Base-by-base conservation (phyloP, 2,329 filamentous ascomycete genomes). In the Cladorrhinum sp. region DNA sequence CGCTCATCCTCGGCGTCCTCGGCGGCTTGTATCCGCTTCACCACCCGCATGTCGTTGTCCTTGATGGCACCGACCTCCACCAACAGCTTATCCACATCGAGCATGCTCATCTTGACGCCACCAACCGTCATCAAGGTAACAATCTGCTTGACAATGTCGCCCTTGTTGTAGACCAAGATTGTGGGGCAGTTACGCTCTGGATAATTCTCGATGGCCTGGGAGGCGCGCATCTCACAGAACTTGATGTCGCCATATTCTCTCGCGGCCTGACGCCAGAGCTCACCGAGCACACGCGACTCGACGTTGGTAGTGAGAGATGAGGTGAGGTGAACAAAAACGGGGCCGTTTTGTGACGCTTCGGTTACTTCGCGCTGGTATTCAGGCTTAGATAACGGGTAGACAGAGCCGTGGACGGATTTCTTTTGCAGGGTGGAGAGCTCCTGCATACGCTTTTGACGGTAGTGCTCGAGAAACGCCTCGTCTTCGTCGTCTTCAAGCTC, bases 401-500 rank as follows among this genome's bases (percentile, higher is more conserved):
- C 95, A 70, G 88, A 88, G 73, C 95, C 95, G 76, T 96, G 91
- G 23, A 94, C 77, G 6, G 90, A 88, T 64, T 91, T 90, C 69
- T 89, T 86, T 62, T 88, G 86, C 55, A 98, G 80, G 1, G 80
- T 85, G 58, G 85, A 86, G 51, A 99, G 78, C 76, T 99, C 95
- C 52, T 86, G 85, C 76, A 98, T 85, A 62, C 95, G 90, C 73
- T 96, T 93, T 73, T 94, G 86, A 9, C 92, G 85, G 74, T 99
- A 99, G 66, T 86, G 82, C 67, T 96, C 89, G 6, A 99, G 80
- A 68, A 99, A 98, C 1, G 82, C 88, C 60, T 97, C 95, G 69
- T 99, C 95, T 75, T 99, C 95, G 20, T 96, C 87, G 68, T 99
- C 95, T 76, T 99, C 95, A 0, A 99, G 84, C 68, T 92, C 94